These are phyloP conservation scores for Alternaria hordeiaustralica DNA, from an alignment of 2,329 filamentous ascomycete species.

Conservation along the genomic window DNA sequence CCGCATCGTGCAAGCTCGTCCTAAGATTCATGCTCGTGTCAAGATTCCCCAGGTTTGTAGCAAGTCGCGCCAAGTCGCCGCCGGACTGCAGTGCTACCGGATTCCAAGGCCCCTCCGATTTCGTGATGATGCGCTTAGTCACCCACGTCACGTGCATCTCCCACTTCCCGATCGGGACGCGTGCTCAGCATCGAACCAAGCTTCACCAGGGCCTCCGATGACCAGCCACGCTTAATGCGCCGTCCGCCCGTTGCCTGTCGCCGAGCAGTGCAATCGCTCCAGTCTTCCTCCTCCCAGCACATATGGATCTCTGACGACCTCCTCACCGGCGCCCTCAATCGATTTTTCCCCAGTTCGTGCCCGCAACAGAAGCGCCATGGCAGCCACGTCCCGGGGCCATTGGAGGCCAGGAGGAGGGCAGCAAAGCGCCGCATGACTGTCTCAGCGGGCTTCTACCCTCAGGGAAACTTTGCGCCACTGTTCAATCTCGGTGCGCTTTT, in stretches of 20 bases:
- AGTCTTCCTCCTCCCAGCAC: conserved; percentile 50
- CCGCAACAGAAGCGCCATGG: conserved; percentile 60
- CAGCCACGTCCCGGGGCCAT: conserved; percentile 66
- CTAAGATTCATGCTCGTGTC: conserved; percentile 7
- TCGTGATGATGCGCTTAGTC: conserved; percentile 6
- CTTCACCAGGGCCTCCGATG: conserved; percentile 23
- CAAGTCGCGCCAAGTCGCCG: neutral
- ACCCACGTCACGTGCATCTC: conserved; percentile 13
- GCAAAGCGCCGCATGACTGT: conserved; percentile 63
- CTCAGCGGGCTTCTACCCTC: conserved; percentile 48
- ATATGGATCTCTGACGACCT: conserved; percentile 68
- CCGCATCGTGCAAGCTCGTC: conserved; percentile 2
- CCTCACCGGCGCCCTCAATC: conserved; percentile 58
- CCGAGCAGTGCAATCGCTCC: conserved; percentile 56
- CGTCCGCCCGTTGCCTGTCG: conserved; percentile 57
- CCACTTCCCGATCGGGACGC: conserved; percentile 15
- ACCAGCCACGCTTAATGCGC: conserved; percentile 54
- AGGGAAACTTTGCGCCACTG: conserved; percentile 25
- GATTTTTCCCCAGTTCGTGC: conserved; percentile 57
- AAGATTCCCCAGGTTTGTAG: conserved; percentile 15
- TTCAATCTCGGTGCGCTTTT: conserved; percentile 41
- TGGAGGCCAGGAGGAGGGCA: conserved; percentile 65
- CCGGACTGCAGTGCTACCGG: neutral
- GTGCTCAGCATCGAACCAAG: conserved; percentile 6
- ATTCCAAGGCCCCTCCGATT: neutral